Evolutionary conservation across 192 early-diverging fungal species (phyloP).

Genomic region (Entomortierella beljakovae): DNA sequence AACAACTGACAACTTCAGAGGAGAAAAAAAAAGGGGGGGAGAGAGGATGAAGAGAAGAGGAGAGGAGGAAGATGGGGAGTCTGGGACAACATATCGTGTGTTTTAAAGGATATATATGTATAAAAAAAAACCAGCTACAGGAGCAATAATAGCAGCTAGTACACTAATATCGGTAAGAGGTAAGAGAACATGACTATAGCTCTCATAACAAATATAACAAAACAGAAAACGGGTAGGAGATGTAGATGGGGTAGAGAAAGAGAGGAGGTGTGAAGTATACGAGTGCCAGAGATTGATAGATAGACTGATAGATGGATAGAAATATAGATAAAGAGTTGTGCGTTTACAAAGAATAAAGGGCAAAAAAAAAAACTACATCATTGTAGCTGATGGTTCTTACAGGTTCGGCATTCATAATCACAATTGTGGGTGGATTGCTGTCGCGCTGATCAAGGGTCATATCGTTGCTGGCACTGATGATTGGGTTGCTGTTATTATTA

Average conservation of each 20-base stretch:
- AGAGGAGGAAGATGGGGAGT: neutral
- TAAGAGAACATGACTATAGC: no score
- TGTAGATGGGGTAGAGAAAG: no score
- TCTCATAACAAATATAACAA: no score
- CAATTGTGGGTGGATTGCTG: constrained; percentile 37
- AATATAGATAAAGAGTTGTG: neutral
- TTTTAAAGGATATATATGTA: neutral
- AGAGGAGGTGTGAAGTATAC: no score
- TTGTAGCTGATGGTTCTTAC: no score
- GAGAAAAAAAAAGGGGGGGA: neutral
- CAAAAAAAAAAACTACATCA: constrained; percentile 1
- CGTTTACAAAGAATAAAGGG: neutral
- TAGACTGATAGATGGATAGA: neutral
- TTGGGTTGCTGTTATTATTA: constrained; percentile 8
- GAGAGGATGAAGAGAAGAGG: neutral
- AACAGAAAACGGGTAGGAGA: no score
- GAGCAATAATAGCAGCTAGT: no score
- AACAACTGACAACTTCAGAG: constrained; percentile 7
- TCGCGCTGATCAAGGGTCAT: constrained; percentile 41
- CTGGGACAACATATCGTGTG: neutral
- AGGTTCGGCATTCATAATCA: constrained; percentile 51
- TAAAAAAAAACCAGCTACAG: neutral
- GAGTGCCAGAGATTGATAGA: neutral
- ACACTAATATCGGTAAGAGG: no score
- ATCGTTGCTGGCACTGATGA: constrained; percentile 9